Evolutionary conservation across 2,329 filamentous ascomycete species (phyloP).

Genomic region (Pseudopithomyces maydicus): DNA sequence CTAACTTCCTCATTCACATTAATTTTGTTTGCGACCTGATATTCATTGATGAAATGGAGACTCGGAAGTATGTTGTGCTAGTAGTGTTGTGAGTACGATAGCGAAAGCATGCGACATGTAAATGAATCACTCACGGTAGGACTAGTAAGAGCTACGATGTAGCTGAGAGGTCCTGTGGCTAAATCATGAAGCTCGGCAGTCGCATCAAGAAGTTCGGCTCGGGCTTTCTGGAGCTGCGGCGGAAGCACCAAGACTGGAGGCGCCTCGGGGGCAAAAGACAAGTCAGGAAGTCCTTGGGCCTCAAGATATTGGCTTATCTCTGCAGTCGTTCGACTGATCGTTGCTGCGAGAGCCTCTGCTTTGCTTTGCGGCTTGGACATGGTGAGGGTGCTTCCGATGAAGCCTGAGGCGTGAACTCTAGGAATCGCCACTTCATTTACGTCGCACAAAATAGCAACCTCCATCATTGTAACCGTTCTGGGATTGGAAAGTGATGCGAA

Average conservation of each 20-base stretch:
- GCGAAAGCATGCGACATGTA: neutral
- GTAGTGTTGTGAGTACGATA: neutral
- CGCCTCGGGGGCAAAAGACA: neutral
- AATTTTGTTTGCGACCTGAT: conserved; percentile 19
- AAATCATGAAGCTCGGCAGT: conserved; percentile 1
- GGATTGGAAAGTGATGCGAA: neutral
- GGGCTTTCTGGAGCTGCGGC: neutral
- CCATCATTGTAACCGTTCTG: neutral
- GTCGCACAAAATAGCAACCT: neutral
- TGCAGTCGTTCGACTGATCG: neutral
- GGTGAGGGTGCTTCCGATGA: neutral
- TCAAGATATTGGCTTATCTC: neutral
- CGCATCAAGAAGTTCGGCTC: neutral
- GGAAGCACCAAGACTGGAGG: neutral
- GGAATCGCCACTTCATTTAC: neutral
- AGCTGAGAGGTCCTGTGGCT: neutral
- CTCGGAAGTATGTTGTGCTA: conserved; percentile 16
- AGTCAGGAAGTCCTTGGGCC: neutral
- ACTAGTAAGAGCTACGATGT: neutral
- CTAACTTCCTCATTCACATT: conserved; percentile 17
- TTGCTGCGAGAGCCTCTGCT: neutral
- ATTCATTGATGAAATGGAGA: conserved; percentile 25
- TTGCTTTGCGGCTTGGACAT: neutral
- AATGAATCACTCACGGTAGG: neutral
- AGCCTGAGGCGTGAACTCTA: neutral